Evolutionary conservation across 768 basidiomycete species (phyloP).

Genomic region (Polyporus arcularius): DNA sequence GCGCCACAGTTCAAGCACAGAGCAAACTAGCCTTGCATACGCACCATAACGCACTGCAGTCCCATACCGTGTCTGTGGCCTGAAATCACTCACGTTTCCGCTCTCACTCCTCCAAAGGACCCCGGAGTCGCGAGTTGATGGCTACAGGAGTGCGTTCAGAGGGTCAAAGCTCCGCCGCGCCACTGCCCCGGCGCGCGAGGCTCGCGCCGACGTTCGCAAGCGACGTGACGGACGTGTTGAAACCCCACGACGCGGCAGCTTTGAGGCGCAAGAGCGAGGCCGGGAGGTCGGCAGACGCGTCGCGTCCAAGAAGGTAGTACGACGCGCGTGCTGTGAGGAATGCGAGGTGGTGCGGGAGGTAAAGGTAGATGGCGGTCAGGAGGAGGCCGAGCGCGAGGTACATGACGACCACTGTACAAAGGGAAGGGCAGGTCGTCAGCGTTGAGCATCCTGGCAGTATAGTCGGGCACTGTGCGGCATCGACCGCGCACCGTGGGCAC

Average conservation of each 20-base stretch:
- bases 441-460: not conserved
- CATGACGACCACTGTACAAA: constrained; percentile 41
- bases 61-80: too few species aligned
- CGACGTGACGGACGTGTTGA: constrained; percentile 7
- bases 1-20: too few species aligned
- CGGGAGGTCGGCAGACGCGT: constrained; percentile 22
- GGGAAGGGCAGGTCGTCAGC: not conserved
- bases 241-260: constrained; percentile 1
- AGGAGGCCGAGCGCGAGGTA: constrained; percentile 45
- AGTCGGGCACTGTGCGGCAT: not conserved
- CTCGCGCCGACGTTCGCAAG: not conserved
- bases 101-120: too few species aligned
- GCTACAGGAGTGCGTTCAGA: too few species aligned
- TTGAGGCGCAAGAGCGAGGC: constrained; percentile 12
- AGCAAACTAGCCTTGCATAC: too few species aligned
- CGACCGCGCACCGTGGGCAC: too few species aligned
- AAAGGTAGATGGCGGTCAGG: constrained; percentile 51
- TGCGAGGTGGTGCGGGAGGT: constrained; percentile 58
- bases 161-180: constrained; percentile 4
- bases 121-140: too few species aligned
- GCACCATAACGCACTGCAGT: too few species aligned
- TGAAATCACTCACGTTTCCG: too few species aligned
- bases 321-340: constrained; percentile 53
- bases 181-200: not conserved
- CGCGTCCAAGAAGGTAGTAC: constrained; percentile 66